Percentiles rank a stretch among this genome's conserved stretches.
These are phyloP conservation scores for Cladosporium sp. DNA, from an alignment of 2,329 filamentous ascomycete species.

Conservation along the genomic window DNA sequence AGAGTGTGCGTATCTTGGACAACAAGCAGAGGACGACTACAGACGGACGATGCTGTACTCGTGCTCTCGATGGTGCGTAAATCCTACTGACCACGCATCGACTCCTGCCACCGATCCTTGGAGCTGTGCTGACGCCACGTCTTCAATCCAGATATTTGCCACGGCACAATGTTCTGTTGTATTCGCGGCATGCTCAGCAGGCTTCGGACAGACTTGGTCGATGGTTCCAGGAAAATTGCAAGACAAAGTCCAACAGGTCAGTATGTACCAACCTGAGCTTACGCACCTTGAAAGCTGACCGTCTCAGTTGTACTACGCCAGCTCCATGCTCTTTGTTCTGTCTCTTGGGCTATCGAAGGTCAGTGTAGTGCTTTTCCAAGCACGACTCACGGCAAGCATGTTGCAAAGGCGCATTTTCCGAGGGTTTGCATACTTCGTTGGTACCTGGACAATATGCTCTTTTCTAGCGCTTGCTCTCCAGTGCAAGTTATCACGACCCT, in stretches of 20 bases:
- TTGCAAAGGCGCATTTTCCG: slow-evolving; percentile 11
- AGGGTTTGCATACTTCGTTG: slow-evolving; percentile 1
- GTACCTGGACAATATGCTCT: slow-evolving; percentile 20
- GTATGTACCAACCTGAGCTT: neutral
- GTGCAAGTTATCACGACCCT: slow-evolving; percentile 20
- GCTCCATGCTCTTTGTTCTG: slow-evolving; percentile 19
- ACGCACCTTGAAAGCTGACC: neutral
- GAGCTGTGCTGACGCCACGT: neutral
- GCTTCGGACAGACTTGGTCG: slow-evolving; percentile 19
- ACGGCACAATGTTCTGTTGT: slow-evolving; percentile 20
- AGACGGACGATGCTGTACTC: slow-evolving; percentile 20
- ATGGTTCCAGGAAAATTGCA: slow-evolving; percentile 19
- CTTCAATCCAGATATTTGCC: slow-evolving; percentile 9
- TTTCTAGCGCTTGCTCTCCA: slow-evolving; percentile 22
- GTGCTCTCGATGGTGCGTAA: slow-evolving; percentile 14
- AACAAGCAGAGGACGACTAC: slow-evolving; percentile 8
- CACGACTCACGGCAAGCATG: neutral
- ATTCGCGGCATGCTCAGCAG: slow-evolving; percentile 20
- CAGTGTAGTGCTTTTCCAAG: slow-evolving; percentile 17
- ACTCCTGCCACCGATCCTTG: neutral
- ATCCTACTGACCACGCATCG: neutral
- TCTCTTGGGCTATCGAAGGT: slow-evolving; percentile 19
- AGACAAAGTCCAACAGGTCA: slow-evolving; percentile 7
- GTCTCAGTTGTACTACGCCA: slow-evolving; percentile 19
- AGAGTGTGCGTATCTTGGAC: slow-evolving; percentile 17